Conservation (phyloP, 805 yeast genomes). For the Jamesozyma hellenica region DNA sequence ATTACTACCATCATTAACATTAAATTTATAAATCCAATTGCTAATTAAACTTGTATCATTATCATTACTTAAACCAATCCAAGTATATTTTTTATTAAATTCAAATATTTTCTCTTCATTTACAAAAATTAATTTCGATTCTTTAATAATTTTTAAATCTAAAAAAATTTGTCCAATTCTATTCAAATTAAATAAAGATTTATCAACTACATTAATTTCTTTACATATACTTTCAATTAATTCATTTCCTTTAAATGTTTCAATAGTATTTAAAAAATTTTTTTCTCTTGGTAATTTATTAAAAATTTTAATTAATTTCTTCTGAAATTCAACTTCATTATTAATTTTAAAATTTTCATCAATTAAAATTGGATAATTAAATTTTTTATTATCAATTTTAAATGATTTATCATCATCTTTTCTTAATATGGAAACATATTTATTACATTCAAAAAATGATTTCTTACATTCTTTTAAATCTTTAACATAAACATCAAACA, state of each 20-base stretch:
- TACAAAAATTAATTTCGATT: not conserved
- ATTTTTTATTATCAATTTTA: not conserved
- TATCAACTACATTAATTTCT: constrained; percentile 17
- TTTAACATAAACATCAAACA: constrained; percentile 7
- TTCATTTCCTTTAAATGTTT: constrained; percentile 11
- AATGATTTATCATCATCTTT: too few relatives aligned
- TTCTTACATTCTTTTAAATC: constrained; percentile 9
- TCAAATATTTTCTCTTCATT: not conserved
- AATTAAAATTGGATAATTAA: constrained; percentile 8
- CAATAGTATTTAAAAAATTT: constrained; percentile 25
- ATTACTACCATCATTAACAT: constrained; percentile 6
- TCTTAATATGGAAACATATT: not conserved
- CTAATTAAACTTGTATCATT: constrained; percentile 1
- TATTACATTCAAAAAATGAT: constrained; percentile 4
- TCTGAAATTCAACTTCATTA: constrained; percentile 10
- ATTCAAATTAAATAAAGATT: constrained; percentile 25
- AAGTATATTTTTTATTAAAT: constrained; percentile 2
- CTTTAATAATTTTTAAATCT: constrained; percentile 9
- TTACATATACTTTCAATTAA: constrained; percentile 19
- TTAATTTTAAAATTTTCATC: constrained; percentile 13
- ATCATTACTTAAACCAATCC: not conserved
- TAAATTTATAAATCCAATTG: constrained; percentile 8
- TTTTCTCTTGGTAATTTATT: constrained; percentile 12
- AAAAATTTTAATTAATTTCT: constrained; percentile 8
- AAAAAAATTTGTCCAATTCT: constrained; percentile 28